phyloP scores from a whole-genome alignment of 176 grass and related monocot species.

The Cocos nucifera region DNA sequence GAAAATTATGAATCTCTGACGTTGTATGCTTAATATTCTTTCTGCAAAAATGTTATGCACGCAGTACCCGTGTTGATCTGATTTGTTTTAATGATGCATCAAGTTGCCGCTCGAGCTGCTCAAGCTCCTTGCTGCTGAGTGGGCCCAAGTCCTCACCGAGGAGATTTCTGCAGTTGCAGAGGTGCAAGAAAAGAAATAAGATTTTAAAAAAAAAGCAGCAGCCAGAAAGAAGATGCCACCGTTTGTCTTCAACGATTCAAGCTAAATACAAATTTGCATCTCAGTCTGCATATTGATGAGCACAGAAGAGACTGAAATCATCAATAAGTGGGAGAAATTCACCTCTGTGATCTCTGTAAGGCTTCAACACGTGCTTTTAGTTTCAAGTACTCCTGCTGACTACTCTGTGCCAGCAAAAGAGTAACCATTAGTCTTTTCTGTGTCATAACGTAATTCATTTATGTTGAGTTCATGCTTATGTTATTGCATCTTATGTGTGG shows the following conservation, averaged over 20 bases:
- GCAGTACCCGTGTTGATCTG: conserved; percentile 79
- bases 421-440: too few species aligned
- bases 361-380: conserved; percentile 61
- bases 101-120: conserved; percentile 84
- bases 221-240: too few species aligned
- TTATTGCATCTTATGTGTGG: too few species aligned
- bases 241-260: too few species aligned
- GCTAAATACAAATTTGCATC: too few species aligned
- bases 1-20: too few species aligned
- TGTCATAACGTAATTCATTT: too few species aligned
- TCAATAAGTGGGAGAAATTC: conserved; percentile 5
- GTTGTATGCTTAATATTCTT: too few species aligned
- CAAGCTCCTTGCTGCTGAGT: conserved; percentile 63
- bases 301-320: background rate
- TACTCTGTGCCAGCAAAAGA: conserved; percentile 31
- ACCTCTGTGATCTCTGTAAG: conserved; percentile 79
- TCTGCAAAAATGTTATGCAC: background rate
- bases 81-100: conserved; percentile 89
- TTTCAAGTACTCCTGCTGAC: conserved; percentile 70
- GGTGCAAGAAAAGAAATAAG: background rate
- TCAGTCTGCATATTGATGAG: too few species aligned
- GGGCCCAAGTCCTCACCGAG: conserved; percentile 71
- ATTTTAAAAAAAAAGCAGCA: too few species aligned
- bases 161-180: conserved; percentile 56
- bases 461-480: too few species aligned